phyloP scores from a whole-genome alignment of 31 red algal genomes.

The Bonnemaisonia californica region DNA sequence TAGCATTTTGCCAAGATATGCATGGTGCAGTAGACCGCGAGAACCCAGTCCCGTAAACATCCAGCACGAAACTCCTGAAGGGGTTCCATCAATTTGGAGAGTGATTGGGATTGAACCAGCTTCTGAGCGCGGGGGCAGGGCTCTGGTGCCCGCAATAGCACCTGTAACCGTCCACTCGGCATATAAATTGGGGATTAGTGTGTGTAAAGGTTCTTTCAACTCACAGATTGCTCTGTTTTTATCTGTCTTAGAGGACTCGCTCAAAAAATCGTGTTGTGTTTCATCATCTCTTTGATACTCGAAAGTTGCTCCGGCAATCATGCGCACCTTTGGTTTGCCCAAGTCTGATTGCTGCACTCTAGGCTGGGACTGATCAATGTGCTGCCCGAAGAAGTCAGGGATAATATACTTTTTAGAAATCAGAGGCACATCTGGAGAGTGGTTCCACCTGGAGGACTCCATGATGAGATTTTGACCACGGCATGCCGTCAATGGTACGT shows the following conservation, averaged over 20 bases:
- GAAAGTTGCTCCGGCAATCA: constrained; percentile 58
- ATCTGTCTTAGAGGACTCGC: constrained; percentile 26
- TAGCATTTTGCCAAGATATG: constrained; percentile 55
- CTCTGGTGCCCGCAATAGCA: constrained; percentile 41
- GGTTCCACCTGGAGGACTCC: background rate
- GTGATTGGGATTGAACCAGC: constrained; percentile 64
- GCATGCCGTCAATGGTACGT: constrained; percentile 50
- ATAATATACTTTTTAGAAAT: constrained; percentile 53
- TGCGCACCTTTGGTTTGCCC: background rate
- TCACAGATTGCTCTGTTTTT: constrained; percentile 11
- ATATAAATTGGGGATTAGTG: constrained; percentile 17
- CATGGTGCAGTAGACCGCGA: constrained; percentile 73
- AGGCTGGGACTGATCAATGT: background rate
- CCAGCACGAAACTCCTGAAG: constrained; percentile 34
- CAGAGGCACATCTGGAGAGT: constrained; percentile 17
- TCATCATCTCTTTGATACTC: constrained; percentile 38
- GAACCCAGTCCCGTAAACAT: constrained; percentile 63
- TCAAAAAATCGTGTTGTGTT: background rate
- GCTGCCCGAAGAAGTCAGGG: constrained; percentile 36
- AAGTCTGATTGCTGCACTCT: background rate
- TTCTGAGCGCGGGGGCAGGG: constrained; percentile 53
- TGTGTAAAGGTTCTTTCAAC: constrained; percentile 27
- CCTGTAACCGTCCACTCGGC: constrained; percentile 23
- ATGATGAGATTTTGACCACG: constrained; percentile 55
- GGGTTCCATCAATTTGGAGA: constrained; percentile 29